Evolutionary conservation across 2,329 filamentous ascomycete species (phyloP), one percentile per base, ranked within the genome.

Genomic region (Apiospora kogelbergensis): DNA sequence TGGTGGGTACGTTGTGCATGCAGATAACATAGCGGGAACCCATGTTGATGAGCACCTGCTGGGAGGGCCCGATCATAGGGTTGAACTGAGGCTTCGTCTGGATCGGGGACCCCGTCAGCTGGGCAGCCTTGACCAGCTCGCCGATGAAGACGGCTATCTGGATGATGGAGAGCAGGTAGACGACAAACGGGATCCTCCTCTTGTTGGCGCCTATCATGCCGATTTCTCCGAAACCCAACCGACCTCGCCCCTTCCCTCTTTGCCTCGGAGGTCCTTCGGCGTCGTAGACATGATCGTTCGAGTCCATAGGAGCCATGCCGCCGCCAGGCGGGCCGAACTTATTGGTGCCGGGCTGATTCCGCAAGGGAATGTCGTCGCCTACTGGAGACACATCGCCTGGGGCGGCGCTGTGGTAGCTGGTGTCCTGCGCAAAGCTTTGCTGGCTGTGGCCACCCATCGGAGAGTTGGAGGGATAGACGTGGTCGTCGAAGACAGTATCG

Each of bases 51-150:
- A 97, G 89, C 30, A 98, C 89, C 74, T 94, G 93, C 1, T 91
- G 88, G 6, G 95, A 97, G 0, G 96, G 96, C 0, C 96, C 96
- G 76, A 99, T 97, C 94, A 99, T 97, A 69, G 93, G 92, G 81
- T 98, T 99, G 83, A 99, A 97, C 20, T 86, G 87, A 1, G 96
- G 96, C 68, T 95, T 88, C 67, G 90, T 95, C 82, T 90, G 88
- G 76, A 94, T 93, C 24, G 91, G 88, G 30, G 91, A 91, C 67
- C 92, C 92, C 0, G 95, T 98, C 40, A 95, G 82, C 73, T 91
- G 86, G 67, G 86, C 92, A 91, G 95, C 97, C 77, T 91, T 93
- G 64, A 93, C 90, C 71, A 99, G 84, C 82, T 98, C 94, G 67
- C 86, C 94, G 72, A 98, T 92, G 77, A 99, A 99, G 37, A 98